Base-by-base conservation (phyloP, 495 filamentous ascomycete genomes). In the Durotheca rogersii region DNA sequence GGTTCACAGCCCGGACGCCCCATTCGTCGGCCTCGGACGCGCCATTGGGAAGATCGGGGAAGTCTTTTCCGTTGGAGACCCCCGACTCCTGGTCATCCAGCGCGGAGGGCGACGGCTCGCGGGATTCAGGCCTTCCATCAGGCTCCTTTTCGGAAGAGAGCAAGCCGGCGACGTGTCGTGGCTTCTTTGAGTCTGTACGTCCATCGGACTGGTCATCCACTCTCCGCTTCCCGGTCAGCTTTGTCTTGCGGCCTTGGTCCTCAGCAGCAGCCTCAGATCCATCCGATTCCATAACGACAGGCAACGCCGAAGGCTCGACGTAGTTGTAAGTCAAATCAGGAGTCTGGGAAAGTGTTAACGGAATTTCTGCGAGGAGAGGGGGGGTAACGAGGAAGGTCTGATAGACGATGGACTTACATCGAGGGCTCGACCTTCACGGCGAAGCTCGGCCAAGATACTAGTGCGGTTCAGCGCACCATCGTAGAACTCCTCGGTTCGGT, bases 101-200 rank as follows among this genome's bases (percentile, higher is more conserved):
- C 7, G 71, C 57, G 1, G 49, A 43, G 1, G 71, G 68, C 4
- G 71, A 67, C 3, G 69, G 58, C n/a, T 65, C 66, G 29, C 67
- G 68, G 6, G 71, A 72, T 12, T 64, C 67, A 11, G 65, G 62
- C 37, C 65, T 64, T 1, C 63, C 71, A 17, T 70, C 70, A 10
- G 67, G 62, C 17, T 66, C 68, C 7, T 67, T 62, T 32, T 67
- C 65, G 29, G 67, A 67, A 2, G 72, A 65, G n/a, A 77, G 67
- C 12, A 77, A 60, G 31, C 72, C 68, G 36, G 64, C 67, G 35
- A 64, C 57, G 30, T 73, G 73, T 12, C 67, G 68, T 6, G 64
- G 66, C 30, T 62, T 64, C 60, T 75, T 75, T n/a, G 65, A 34
- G 3, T 61, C 54, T 4, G 64, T 62, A 35, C 74, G 65, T 20